Base-by-base conservation (phyloP, 2,329 filamentous ascomycete genomes). In the Aspergillus phoenicis region DNA sequence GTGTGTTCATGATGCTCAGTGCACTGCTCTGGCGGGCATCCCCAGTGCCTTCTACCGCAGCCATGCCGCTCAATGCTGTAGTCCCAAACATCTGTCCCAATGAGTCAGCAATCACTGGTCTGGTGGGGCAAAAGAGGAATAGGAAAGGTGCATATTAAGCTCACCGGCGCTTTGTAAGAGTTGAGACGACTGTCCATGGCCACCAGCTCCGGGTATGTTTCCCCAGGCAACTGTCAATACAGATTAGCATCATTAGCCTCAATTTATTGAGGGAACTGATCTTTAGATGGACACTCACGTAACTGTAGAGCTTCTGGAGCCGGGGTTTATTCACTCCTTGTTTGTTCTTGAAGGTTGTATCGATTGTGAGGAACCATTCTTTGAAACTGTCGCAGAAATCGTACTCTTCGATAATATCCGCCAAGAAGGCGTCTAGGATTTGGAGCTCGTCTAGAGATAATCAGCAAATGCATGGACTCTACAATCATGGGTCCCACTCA, bases 1-100 rank as follows among this genome's bases (percentile, higher is more conserved):
- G 45, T 2, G 53, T 56, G 53, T 56, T 56, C 24, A 56, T 56
- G 7, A 56, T 56, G 53, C 39, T 45, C 13, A 56, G 26, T 5
- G 53, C 53, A 15, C 20, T 47, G 53, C 26, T 6, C 8, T 56
- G 39, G 5, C 17, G n/a, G 10, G n/a, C 17, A 22, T 30, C n/a
- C 8, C 26, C 43, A 1, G 39, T 8, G 52, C 52, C 52, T 11
- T 17, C 20, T 2, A 41, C 24, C 8, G n/a, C 22, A 11, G 41
- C 39, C 39, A 56, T 24, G 4, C 53, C 39, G 39, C 13, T 47
- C n/a, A 56, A 13, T 2, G 10, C 20, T 47, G 26, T 47, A 17
- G 10, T 30, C 5, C 20, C 39, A n/a, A 56, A 56, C 53, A 56
- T 56, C 53, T 56, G 36, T 2, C 2, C 5, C 15, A 1, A 2